Evolutionary conservation across 805 yeast species (phyloP), one percentile per base, ranked within the genome.

Genomic region (Sugiyamaella americana): DNA sequence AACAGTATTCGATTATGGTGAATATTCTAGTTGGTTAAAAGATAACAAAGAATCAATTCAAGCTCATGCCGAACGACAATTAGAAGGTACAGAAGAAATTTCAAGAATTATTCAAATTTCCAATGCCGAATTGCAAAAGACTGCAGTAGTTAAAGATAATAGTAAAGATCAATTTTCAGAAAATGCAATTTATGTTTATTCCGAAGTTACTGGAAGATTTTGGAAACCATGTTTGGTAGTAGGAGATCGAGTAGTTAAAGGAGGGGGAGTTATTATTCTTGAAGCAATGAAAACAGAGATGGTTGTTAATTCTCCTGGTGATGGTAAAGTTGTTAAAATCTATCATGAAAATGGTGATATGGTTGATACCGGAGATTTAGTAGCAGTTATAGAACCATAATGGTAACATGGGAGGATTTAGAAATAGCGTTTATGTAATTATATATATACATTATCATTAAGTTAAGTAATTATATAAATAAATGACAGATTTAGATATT

Each of bases 221-320:
- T 91, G 98, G 98, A 91, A 93, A 66, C 79, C 94, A 1, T 69
- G 88, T 54, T 94, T 84, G 23, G 68, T 73, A 48, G 89, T 75
- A 40, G 96, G 96, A 20, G 93, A 85, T 57, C 66, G 54, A 3
- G 94, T 91, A 22, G 68, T 71, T 44, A 74, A 68, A 40, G 94
- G 89, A 29, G 91, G 87, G 57, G 87, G 87, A 3, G 72, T 91
- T 51, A 76, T 91, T 54, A 87, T 93, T 35, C 86, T 91, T 45
- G 98, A 91, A 67, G 98, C 98, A 46, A 91, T 91, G 98, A 91
- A 91, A 73, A 93, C 98, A 0, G 98, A 91, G 68, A 91, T 91
- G 97, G 76, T 79, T 43, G 95, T 91, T 30, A 72, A 67, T 46
- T 79, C 97, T 18, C 75, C 95, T 1, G 56, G 50, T 4, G 48